Evolutionary conservation across 2,329 filamentous ascomycete species (phyloP), one percentile per base, ranked within the genome.

Genomic region (Tolypocladium sp.): DNA sequence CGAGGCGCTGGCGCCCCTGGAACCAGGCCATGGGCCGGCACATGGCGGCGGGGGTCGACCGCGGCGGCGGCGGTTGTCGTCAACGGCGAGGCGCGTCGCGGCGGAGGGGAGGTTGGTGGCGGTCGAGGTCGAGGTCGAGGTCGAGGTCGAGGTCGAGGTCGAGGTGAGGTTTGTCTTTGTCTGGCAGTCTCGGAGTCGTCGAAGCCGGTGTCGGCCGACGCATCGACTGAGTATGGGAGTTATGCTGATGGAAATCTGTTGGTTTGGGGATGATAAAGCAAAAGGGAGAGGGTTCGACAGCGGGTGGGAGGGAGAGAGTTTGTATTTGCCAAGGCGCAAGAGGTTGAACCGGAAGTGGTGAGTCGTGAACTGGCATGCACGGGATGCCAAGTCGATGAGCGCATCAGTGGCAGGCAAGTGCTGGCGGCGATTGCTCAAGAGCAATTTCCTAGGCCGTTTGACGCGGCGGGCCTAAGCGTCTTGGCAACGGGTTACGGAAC

Each of bases 1-100:
- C 60, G 62, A 73, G 63, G 33, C 72, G 71, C 41, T 69, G 67
- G 53, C 70, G 68, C 42, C 64, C 57, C 60, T 64, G 62, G 55
- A 65, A 66, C 56, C 66, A 63, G 51, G 58, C 56, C 52, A 66
- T 63, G 52, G 27, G 46, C 46, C 27, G 30, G 5, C 27, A n/a
- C 46, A 52, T 52, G 46, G 46, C 46, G 46, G 2, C 35, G 2
- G 35, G 35, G 27, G 27, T 30, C 27, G 27, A 5, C n/a, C n/a
- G n/a, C n/a, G n/a, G n/a, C n/a, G n/a, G n/a, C n/a, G n/a, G n/a
- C n/a, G n/a, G n/a, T n/a, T n/a, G n/a, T n/a, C n/a, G n/a, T n/a
- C n/a, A n/a, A n/a, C n/a, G n/a, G n/a, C n/a, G n/a, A n/a, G n/a
- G n/a, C n/a, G n/a, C n/a, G n/a, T n/a, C n/a, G 15, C 38, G 38